Percentiles rank a stretch among this genome's conserved stretches.
Evolutionary conservation across 2,329 filamentous ascomycete genomes (phyloP).

Genomic region (Magnaporthiopsis rhizophila): DNA sequence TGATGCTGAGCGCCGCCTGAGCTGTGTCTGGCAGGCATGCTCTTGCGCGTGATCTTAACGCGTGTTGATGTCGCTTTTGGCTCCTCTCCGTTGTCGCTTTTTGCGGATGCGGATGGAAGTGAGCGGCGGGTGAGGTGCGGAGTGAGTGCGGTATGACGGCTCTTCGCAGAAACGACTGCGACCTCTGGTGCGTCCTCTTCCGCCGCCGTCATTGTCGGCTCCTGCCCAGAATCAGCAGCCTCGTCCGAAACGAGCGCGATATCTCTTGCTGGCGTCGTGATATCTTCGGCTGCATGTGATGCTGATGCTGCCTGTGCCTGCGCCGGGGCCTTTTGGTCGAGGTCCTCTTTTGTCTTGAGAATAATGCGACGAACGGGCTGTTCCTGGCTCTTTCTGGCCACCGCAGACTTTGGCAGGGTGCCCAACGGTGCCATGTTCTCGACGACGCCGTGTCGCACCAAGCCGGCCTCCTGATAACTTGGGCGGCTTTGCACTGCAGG

Average conservation of each 20-base stretch:
- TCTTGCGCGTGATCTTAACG: constrained; percentile 20
- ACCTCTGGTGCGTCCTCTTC: neutral
- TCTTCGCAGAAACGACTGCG: neutral
- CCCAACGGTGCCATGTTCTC: constrained; percentile 80
- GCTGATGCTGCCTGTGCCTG: neutral
- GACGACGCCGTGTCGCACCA: constrained; percentile 67
- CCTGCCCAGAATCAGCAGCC: neutral
- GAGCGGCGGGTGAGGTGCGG: neutral
- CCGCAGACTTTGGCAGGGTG: constrained; percentile 55
- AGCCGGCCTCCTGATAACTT: constrained; percentile 71
- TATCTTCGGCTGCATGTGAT: neutral
- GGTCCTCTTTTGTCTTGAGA: neutral
- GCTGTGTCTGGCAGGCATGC: constrained; percentile 8
- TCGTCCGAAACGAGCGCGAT: neutral
- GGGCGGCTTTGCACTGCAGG: constrained; percentile 51
- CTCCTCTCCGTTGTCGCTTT: constrained; percentile 32
- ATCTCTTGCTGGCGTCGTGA: neutral
- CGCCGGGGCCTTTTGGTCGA: neutral
- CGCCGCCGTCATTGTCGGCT: neutral
- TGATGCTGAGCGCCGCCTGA: constrained; percentile 1
- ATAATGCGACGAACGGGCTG: constrained; percentile 4
- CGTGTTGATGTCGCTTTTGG: constrained; percentile 23
- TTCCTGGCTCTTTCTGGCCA: constrained; percentile 42
- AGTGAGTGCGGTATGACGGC: neutral
- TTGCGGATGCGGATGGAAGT: neutral